Base-by-base conservation (phyloP, 805 yeast species). In the Yamadazyma takamatsuzukensis region DNA sequence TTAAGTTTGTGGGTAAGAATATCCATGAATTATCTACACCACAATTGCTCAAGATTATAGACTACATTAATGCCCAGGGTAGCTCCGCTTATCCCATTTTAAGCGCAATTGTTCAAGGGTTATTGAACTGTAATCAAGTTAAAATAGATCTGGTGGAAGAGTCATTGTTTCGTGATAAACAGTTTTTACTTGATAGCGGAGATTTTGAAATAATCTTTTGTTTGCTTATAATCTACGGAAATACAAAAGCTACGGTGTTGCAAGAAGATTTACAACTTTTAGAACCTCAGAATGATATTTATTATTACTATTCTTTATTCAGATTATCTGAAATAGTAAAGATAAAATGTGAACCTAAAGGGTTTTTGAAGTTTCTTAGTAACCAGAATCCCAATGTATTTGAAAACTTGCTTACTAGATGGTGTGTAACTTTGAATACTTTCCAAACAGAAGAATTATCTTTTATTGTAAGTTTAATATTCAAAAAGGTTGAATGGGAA, bases 341-440 rank as follows among this genome's bases (percentile, higher is more conserved):
- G 4, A 28, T 27, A 9, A 24, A 32, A 8, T 27, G 29, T 3
- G 36, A 40, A 19, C 38, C 43, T 15, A 26, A 34, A 1, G 32
- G 30, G 5, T 53, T 53, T 21, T 8, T 45, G 3, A 30, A 32
- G n/a, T 43, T 37, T 18, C 16, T 51, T 6, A 15, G 29, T 5
- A 17, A 28, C 7, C 30, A 28, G 11, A 27, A 27, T 6, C 13
- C 25, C 3, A 27, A 30, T 11, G 33, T 66, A 0, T 14, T 43
- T 3, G 18, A 27, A 1, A 34, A 38, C 10, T 31, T 54, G 2
- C 64, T 78, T 32, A 29, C 46, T 7, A 72, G 85, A 45, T 82
- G 87, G 87, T 46, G 68, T 24, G 70, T 79, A 1, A 37, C 80
- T 1, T 34, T 69, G 25, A 61, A 74, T 43, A 29, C 37, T 5